phyloP scores from a whole-genome alignment of 2,329 filamentous ascomycete species.

The Nothophaeocryptopus gaeumannii region DNA sequence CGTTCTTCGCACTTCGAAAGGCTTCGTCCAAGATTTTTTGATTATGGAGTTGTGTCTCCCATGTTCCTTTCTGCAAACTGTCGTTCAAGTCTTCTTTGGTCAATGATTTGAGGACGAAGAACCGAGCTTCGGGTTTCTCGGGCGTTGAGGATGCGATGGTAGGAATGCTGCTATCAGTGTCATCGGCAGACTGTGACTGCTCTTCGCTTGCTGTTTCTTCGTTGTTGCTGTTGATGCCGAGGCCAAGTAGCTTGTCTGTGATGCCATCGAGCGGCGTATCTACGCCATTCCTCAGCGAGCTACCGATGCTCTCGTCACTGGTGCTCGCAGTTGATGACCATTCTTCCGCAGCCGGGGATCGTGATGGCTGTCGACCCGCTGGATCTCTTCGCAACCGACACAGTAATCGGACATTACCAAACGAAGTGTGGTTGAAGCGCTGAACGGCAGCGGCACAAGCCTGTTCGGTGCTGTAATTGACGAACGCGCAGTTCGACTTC shows the following conservation, averaged over 20 bases:
- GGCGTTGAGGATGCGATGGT: too few species aligned
- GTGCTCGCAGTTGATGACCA: not conserved
- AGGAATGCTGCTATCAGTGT: not conserved
- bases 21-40: constrained; percentile 76
- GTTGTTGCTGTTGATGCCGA: not conserved
- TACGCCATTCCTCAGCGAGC: not conserved
- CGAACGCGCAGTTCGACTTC: constrained; percentile 95
- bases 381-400: constrained; percentile 66
- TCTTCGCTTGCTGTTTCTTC: not conserved
- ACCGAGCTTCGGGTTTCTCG: constrained; percentile 47
- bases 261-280: not conserved
- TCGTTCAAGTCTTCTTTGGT: constrained; percentile 85
- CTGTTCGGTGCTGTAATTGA: constrained; percentile 82
- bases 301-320: not conserved
- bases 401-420: constrained; percentile 81
- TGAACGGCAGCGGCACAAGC: constrained; percentile 73
- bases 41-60: constrained; percentile 93
- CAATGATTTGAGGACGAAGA: constrained; percentile 89
- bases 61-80: constrained; percentile 78
- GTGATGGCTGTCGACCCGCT: too few species aligned
- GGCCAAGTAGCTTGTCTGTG: not conserved
- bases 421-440: constrained; percentile 84
- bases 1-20: constrained; percentile 74
- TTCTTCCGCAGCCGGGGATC: constrained; percentile 1
- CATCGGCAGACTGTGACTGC: not conserved